A percentile compares a stretch with the other conserved stretches of the same genome.
These are phyloP conservation scores for Trapa bicornis DNA, from an alignment of 345 rosid species.

Conservation along the genomic window DNA sequence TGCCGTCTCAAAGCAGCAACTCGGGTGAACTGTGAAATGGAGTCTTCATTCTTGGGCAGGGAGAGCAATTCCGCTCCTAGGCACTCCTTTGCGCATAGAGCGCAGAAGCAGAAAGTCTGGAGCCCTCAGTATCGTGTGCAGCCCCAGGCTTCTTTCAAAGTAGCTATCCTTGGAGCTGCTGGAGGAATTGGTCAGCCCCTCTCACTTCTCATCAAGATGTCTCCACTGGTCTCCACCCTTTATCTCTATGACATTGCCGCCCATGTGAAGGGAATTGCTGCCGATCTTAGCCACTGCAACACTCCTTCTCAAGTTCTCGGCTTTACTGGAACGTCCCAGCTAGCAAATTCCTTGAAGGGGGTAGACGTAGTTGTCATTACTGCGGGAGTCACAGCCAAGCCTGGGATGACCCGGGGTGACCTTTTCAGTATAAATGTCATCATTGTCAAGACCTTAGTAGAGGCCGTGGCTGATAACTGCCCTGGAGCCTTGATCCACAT, in stretches of 20 bases:
- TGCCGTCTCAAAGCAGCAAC: slow-evolving; percentile 49
- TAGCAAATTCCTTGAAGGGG: slow-evolving; percentile 59
- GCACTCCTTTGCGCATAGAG: slow-evolving; percentile 24
- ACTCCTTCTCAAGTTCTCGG: slow-evolving; percentile 79
- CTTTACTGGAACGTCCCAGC: slow-evolving; percentile 69
- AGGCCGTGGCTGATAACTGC: slow-evolving; percentile 81
- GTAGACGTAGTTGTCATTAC: slow-evolving; percentile 81
- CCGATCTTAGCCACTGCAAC: slow-evolving; percentile 91
- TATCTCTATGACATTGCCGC: slow-evolving; percentile 86
- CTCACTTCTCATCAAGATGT: slow-evolving; percentile 82
- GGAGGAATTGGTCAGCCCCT: slow-evolving; percentile 93
- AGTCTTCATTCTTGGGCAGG: slow-evolving; percentile 44
- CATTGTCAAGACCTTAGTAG: slow-evolving; percentile 68
- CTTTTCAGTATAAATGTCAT: slow-evolving; percentile 86
- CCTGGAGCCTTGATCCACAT: slow-evolving; percentile 84
- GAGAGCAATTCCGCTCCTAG: slow-evolving; percentile 36
- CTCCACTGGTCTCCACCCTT: slow-evolving; percentile 67
- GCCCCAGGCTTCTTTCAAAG: slow-evolving; percentile 66
- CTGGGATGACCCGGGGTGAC: slow-evolving; percentile 95
- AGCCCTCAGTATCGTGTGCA: slow-evolving; percentile 30
- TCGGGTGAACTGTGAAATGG: slow-evolving; percentile 35
- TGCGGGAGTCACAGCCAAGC: slow-evolving; percentile 89
- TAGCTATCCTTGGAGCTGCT: slow-evolving; percentile 84
- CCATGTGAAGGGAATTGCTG: slow-evolving; percentile 90
- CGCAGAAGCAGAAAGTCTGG: slow-evolving; percentile 20